Conservation (phyloP, 2,329 filamentous ascomycete genomes). For the Diaporthe amygdali region DNA sequence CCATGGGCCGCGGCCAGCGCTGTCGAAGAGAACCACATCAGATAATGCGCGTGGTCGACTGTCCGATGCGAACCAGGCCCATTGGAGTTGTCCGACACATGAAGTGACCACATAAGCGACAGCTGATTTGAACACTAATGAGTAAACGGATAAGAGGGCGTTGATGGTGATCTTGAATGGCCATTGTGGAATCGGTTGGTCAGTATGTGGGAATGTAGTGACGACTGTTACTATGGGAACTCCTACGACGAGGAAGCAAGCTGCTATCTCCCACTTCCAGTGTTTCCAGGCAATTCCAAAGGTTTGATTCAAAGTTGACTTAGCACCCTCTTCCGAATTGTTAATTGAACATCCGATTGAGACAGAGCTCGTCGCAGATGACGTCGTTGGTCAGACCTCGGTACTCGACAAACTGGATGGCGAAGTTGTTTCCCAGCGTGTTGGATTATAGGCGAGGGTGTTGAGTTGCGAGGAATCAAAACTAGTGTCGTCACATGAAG, state of each 20-base stretch:
- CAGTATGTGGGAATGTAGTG: background rate
- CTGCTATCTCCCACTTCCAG: background rate
- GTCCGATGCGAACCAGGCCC: background rate
- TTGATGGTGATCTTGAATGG: background rate
- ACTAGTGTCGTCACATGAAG: background rate
- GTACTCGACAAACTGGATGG: background rate
- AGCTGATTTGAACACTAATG: background rate
- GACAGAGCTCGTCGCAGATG: background rate
- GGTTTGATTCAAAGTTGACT: fast-evolving
- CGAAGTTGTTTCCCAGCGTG: background rate
- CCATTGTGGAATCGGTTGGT: background rate
- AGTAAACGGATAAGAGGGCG: background rate
- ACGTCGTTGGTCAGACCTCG: background rate
- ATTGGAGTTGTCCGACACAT: background rate
- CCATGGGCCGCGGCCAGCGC: background rate
- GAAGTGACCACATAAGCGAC: background rate
- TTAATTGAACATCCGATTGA: background rate
- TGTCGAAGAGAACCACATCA: background rate
- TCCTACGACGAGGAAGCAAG: background rate
- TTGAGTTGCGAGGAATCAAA: background rate
- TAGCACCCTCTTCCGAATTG: background rate
- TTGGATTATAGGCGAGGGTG: background rate
- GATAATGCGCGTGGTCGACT: background rate
- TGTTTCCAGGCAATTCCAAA: background rate
- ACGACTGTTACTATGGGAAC: background rate